phyloP scores from a whole-genome alignment of 352 stramenopile species.

The Globisporangium ultimum region DNA sequence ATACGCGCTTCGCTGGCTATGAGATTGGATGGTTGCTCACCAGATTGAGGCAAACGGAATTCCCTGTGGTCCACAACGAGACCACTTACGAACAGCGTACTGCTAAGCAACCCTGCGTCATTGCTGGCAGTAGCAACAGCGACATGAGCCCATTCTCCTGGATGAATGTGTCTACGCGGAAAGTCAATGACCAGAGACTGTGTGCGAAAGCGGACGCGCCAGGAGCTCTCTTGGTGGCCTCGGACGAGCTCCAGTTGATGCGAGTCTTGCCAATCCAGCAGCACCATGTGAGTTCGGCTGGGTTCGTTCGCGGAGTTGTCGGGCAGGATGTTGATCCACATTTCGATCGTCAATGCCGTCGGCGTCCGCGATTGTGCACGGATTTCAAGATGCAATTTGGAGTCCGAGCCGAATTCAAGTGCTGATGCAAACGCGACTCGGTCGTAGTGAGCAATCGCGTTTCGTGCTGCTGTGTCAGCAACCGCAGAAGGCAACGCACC shows the following conservation, averaged over 20 bases:
- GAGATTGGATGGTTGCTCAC: too few species aligned
- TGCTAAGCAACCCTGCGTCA: too few species aligned
- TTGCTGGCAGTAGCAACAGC: too few species aligned
- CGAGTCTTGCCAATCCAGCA: conserved; percentile 31
- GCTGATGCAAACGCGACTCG: conserved; percentile 19
- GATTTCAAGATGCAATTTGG: conserved; percentile 20
- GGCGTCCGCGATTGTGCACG: conserved; percentile 12
- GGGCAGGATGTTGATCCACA: conserved; percentile 32
- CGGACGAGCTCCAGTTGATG: conserved; percentile 28
- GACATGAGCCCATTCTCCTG: neutral
- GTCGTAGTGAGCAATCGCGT: conserved; percentile 1
- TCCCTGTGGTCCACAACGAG: too few species aligned
- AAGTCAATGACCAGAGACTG: conserved; percentile 25
- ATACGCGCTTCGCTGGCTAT: conserved; percentile 10
- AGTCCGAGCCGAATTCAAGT: conserved; percentile 20
- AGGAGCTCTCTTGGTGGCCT: conserved; percentile 1
- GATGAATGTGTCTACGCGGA: conserved; percentile 8
- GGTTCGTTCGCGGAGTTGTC: neutral
- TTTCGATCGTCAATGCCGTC: conserved; percentile 39
- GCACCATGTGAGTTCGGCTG: conserved; percentile 15
- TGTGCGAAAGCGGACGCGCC: conserved; percentile 28
- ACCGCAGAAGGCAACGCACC: too few species aligned
- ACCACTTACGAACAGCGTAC: too few species aligned
- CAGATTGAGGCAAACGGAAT: too few species aligned
- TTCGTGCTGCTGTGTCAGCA: conserved; percentile 8